Percentiles rank a stretch among this genome's conserved stretches.
Evolutionary conservation across 1,284 basidiomycete genomes (phyloP).

Genomic region (Mycena citricolor): DNA sequence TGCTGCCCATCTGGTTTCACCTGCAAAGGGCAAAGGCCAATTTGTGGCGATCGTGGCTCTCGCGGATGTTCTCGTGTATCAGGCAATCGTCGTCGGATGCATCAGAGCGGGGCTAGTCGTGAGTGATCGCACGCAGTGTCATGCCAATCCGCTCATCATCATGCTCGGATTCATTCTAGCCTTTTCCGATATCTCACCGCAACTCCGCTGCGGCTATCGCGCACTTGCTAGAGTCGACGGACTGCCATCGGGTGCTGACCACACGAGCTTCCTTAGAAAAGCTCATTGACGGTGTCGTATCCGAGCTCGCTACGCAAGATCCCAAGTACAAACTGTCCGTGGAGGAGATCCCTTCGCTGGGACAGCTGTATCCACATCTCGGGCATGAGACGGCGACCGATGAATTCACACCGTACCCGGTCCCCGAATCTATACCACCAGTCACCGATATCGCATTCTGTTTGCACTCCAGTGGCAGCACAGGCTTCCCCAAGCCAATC

Average conservation of each 20-base stretch:
- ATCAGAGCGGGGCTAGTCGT: slow-evolving; percentile 27
- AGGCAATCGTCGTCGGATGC: slow-evolving; percentile 25
- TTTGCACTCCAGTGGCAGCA: slow-evolving; percentile 38
- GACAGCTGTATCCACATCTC: slow-evolving; percentile 32
- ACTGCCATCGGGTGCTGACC: slow-evolving; percentile 12
- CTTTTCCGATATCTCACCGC: slow-evolving; percentile 29
- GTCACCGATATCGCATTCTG: slow-evolving; percentile 29
- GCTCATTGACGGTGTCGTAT: not conserved
- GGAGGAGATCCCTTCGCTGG: slow-evolving; percentile 32
- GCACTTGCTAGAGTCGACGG: slow-evolving; percentile 17
- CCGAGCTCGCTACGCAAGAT: not conserved
- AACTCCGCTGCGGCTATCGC: slow-evolving; percentile 24
- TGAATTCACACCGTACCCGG: slow-evolving; percentile 31
- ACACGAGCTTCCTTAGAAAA: slow-evolving; percentile 6
- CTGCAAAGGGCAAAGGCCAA: slow-evolving; percentile 22
- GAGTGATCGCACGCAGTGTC: no score
- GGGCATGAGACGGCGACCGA: slow-evolving; percentile 29
- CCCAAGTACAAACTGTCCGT: not conserved
- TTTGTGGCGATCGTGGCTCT: slow-evolving; percentile 24
- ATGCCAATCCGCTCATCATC: no score
- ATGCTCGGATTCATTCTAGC: slow-evolving; percentile 23
- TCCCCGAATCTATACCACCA: slow-evolving; percentile 17
- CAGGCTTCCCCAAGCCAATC: slow-evolving; percentile 37
- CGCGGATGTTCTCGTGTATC: slow-evolving; percentile 27
- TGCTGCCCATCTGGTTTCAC: slow-evolving; percentile 25